Evolutionary conservation across 2,329 filamentous ascomycete genomes (phyloP), one percentile per base, ranked within the genome.

Genomic region (Fusarium xylarioides): DNA sequence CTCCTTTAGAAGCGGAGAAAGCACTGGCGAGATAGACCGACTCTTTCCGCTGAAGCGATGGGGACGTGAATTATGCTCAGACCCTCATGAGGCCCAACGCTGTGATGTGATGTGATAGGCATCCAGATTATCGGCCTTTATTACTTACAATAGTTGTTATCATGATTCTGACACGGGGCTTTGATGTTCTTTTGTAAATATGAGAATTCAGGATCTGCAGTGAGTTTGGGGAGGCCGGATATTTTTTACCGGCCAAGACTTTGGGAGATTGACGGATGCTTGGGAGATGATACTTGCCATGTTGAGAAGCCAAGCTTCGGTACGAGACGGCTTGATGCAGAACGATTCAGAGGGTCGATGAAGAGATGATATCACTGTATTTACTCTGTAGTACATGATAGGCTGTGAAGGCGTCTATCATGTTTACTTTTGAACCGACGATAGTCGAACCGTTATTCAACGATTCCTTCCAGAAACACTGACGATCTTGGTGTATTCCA

Each of bases 1-100:
- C n/a, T n/a, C n/a, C n/a, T n/a, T n/a, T n/a, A n/a, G n/a, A n/a
- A 68, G 74, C 73, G 74, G 75, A 77, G 63, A 65, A 65, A 69
- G 68, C 58, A 57, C 64, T 73, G 72, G 63, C 61, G 46, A 53
- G 43, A 70, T 68, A 73, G 62, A 74, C 68, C 75, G 75, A 73
- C 70, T 62, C 58, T 66, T 67, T 73, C 61, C 69, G 64, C 57
- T 50, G 40, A 67, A 64, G 60, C 37, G 43, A 32, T n/a, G 54
- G 53, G 15, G n/a, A 26, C 53, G 30, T 32, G 53, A 44, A 7
- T 47, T 35, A 57, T 57, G 59, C 43, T 57, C 52, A 55, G 58
- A 57, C 49, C 59, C 15, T 61, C 50, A 38, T 66, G 58, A 64
- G 67, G 46, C 49, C 56, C 63, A n/a, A 26, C 40, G 52, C 30